Evolutionary conservation across 2,329 filamentous ascomycete genomes (phyloP).

Genomic region (Zalaria sp.): DNA sequence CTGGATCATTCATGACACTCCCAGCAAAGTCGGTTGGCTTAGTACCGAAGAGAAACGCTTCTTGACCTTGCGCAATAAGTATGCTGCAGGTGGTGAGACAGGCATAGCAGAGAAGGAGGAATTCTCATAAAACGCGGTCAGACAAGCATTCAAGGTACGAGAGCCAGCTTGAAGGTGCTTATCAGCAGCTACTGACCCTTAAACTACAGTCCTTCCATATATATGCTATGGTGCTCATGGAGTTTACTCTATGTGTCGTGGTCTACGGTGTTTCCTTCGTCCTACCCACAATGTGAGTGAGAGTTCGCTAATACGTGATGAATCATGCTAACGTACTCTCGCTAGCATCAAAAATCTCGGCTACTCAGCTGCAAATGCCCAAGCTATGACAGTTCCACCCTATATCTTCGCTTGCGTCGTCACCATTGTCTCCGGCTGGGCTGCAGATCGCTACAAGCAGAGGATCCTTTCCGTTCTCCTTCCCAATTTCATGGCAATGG

Average conservation of each 20-base stretch:
- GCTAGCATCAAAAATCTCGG: conserved; percentile 11
- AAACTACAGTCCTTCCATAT: not conserved
- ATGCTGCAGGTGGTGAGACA: conserved; percentile 24
- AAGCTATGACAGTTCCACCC: conserved; percentile 15
- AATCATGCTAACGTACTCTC: conserved; percentile 1
- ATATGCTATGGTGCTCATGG: conserved; percentile 7
- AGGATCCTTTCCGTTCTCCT: conserved; percentile 25
- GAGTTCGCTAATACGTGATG: conserved; percentile 4
- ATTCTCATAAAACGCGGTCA: conserved; percentile 14
- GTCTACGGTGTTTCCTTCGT: conserved; percentile 22
- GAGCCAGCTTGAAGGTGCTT: conserved; percentile 26
- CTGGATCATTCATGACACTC: not conserved
- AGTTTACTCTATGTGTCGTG: conserved; percentile 12
- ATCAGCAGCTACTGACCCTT: conserved; percentile 3
- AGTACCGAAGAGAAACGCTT: not conserved
- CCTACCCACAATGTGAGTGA: conserved; percentile 33
- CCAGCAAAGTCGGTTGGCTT: too few relatives aligned
- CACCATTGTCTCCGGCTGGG: conserved; percentile 13
- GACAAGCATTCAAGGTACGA: conserved; percentile 24
- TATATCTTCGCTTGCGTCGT: conserved; percentile 18
- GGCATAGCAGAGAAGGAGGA: conserved; percentile 42
- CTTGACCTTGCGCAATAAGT: not conserved
- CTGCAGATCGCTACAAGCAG: conserved; percentile 13
- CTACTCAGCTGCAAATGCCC: conserved; percentile 10
- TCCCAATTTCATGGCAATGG: conserved; percentile 17